These are phyloP conservation scores for Stemphylium lycopersici DNA, from an alignment of 2,329 filamentous ascomycete species.

Conservation along the genomic window DNA sequence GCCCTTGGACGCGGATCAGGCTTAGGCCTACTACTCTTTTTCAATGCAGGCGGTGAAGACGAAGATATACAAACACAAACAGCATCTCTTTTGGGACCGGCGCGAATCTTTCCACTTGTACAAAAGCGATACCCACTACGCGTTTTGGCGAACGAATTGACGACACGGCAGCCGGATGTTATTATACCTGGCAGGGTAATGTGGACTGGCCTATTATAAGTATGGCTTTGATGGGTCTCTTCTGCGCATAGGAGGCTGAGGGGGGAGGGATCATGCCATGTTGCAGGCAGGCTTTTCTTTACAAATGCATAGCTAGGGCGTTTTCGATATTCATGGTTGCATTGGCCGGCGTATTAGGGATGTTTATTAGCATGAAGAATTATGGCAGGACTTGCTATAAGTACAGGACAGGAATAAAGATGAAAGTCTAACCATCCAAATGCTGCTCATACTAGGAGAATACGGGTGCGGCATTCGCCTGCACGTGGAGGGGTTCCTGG, in stretches of 20 bases:
- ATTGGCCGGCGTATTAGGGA: slow-evolving; percentile 11
- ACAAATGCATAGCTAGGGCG: slow-evolving; percentile 37
- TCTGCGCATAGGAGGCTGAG: slow-evolving; percentile 14
- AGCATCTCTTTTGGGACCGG: slow-evolving; percentile 10
- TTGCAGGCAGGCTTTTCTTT: slow-evolving; percentile 10
- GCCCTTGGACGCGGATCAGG: slow-evolving; percentile 35
- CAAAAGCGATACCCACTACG: slow-evolving; percentile 41
- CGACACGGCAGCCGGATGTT: slow-evolving; percentile 13
- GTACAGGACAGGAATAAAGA: slow-evolving; percentile 1
- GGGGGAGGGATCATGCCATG: slow-evolving; percentile 18
- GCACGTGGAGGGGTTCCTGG: no score
- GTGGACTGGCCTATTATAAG: slow-evolving; percentile 4
- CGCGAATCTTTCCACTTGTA: slow-evolving; percentile 33
- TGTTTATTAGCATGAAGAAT: slow-evolving; percentile 2
- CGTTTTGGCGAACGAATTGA: slow-evolving; percentile 24
- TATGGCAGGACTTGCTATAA: background rate
- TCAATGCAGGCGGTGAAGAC: background rate
- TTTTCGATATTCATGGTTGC: slow-evolving; percentile 15
- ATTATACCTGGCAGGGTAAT: slow-evolving; percentile 7
- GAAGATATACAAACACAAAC: background rate
- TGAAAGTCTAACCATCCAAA: background rate
- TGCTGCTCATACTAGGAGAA: no score
- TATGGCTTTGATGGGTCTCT: background rate
- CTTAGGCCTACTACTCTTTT: slow-evolving; percentile 9
- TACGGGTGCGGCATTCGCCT: no score